A percentile compares a stretch with the other conserved stretches of the same genome.
These are phyloP conservation scores for Parastagonospora nodorum DNA, from an alignment of 2,329 filamentous ascomycete genomes.

Conservation along the genomic window DNA sequence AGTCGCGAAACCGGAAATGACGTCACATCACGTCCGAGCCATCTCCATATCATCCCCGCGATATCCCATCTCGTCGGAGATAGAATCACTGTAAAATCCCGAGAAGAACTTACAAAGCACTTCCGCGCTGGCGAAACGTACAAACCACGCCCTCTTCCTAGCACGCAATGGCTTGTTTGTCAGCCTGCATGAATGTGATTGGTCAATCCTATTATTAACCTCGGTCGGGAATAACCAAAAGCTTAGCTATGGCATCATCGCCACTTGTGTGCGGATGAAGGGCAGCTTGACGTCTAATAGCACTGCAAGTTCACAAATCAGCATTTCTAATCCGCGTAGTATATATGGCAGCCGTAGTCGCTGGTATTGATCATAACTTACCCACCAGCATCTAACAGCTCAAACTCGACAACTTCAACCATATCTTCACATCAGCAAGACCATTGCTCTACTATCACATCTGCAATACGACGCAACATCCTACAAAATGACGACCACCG, in stretches of 20 bases:
- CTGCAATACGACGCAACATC: neutral
- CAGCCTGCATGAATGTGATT: slow-evolving; percentile 22
- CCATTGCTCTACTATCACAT: neutral
- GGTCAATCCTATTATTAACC: slow-evolving; percentile 33
- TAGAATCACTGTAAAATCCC: neutral
- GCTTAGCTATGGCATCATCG: slow-evolving; percentile 38
- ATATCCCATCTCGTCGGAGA: neutral
- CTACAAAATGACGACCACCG: slow-evolving; percentile 51
- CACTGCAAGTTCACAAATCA: neutral
- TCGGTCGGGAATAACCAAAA: slow-evolving; percentile 31
- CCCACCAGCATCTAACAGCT: slow-evolving; percentile 1
- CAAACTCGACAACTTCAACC: too few species aligned
- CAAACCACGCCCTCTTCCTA: slow-evolving; percentile 1
- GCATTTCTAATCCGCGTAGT: slow-evolving; percentile 37
- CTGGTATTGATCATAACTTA: slow-evolving; percentile 9
- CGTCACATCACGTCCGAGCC: slow-evolving; percentile 1
- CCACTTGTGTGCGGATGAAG: slow-evolving; percentile 23
- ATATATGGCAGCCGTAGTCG: slow-evolving; percentile 26
- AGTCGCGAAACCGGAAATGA: neutral
- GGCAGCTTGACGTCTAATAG: slow-evolving; percentile 5
- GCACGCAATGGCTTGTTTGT: slow-evolving; percentile 39
- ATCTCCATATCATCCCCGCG: slow-evolving; percentile 1
- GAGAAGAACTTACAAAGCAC: slow-evolving; percentile 12
- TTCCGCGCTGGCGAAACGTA: neutral
- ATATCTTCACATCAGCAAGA: neutral